Base-by-base conservation (phyloP, 768 basidiomycete genomes). In the Pleurotus tuoliensis region DNA sequence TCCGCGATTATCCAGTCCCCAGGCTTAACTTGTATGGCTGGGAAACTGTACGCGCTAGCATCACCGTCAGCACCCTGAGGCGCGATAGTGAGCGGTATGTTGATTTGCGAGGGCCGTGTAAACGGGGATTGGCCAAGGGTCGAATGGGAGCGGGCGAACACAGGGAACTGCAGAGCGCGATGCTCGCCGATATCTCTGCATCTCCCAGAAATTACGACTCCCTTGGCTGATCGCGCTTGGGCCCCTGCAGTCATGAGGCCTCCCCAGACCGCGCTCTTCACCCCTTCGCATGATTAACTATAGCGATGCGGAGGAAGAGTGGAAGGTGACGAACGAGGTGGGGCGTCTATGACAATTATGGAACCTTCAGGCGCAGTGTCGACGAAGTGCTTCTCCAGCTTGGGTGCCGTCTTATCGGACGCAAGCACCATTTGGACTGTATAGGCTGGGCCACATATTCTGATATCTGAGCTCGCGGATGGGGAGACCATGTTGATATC, bases 171-270 rank as follows among this genome's bases (percentile, higher is more conserved):
- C 7, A 84, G 74, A 4, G 73, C 72, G 40, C 84, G 80, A 63
- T 91, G 90, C 70, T 96, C 94, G 4, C 79, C 76, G 11, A 94
- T 67, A 70, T 98, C 94, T 64, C 94, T 81, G 71, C 89, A 92
- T 13, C 92, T 82, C 8, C 92, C 92, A 44, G 87, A 90, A 58
- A 96, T 87, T 41, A 96, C 75, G 46, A 88, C 91, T 9, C 91
- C 94, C 20, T 75, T 73, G 11, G 84, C 86, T 16, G 80, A 80
- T 56, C 86, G 83, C 11, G 82, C 80, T 64, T 84, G 81, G 1
- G 93, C 93, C 18, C 91, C 91, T 0, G 90, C 89, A 9, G 91
- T 86, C 92, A 94, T 92, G 48, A 92, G 82, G 16, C 94, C 93
- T 20, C 94, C 93, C 94, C 94, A 96, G 5, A 93, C 90, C 3